A percentile compares a stretch with the other conserved stretches of the same genome.
These are phyloP conservation scores for Pseudohyphozyma bogoriensis DNA, from an alignment of 768 basidiomycete species.

Conservation along the genomic window DNA sequence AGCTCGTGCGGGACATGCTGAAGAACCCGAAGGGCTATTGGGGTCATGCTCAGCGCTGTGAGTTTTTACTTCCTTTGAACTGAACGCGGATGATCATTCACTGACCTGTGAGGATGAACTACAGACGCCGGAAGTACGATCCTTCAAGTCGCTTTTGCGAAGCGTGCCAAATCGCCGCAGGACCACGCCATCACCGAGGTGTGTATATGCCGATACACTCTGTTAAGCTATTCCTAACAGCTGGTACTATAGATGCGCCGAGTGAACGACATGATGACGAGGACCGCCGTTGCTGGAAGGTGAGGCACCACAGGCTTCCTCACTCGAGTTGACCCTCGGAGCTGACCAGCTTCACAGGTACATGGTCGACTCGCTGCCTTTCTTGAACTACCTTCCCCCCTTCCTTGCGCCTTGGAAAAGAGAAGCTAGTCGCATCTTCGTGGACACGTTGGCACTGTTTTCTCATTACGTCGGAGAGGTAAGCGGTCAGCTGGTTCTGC, in stretches of 20 bases:
- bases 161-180: conserved; percentile 19
- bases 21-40: conserved; percentile 22
- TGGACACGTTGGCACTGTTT: conserved; percentile 27
- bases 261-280: conserved; percentile 29
- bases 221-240: too few relatives aligned
- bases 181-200: conserved; percentile 30
- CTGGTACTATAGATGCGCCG: not conserved
- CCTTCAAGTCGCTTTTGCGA: conserved; percentile 32
- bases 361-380: conserved; percentile 27
- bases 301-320: too few relatives aligned
- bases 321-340: too few relatives aligned
- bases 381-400: conserved; percentile 27
- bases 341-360: not conserved
- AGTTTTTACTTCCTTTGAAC: not conserved
- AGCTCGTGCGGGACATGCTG: conserved; percentile 26
- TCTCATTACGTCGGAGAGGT: conserved; percentile 22
- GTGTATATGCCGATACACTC: not conserved
- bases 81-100: not conserved
- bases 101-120: not conserved
- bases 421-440: conserved; percentile 23
- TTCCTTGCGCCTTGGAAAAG: conserved; percentile 30
- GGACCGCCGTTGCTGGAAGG: conserved; percentile 31
- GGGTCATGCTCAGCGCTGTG: conserved; percentile 28
- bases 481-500: conserved; percentile 5
- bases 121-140: conserved; percentile 29